Conservation (phyloP, 2,329 filamentous ascomycete genomes). For the Pseudogymnoascus sp. region DNA sequence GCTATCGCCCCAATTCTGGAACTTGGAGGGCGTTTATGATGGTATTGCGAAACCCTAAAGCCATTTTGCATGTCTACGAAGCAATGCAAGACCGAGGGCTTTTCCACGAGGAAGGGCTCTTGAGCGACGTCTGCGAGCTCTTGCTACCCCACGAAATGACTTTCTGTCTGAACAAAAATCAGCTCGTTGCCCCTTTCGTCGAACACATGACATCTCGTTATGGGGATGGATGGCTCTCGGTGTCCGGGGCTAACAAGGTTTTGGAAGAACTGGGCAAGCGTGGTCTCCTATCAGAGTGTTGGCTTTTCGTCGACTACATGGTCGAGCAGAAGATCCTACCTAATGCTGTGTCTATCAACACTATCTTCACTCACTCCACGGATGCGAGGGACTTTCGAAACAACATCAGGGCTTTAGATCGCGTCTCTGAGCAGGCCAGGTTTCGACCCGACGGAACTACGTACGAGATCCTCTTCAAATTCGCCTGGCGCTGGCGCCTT, state of each 20-base stretch:
- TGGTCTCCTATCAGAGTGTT: not conserved
- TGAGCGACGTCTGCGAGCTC: not conserved
- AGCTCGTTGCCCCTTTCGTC: conserved; percentile 1
- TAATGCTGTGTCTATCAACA: not conserved
- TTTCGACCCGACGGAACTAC: not conserved
- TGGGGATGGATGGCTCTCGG: not conserved
- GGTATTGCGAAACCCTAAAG: conserved; percentile 1
- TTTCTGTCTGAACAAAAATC: not conserved
- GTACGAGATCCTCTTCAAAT: not conserved
- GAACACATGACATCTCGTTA: not conserved
- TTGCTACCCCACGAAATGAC: conserved; percentile 5
- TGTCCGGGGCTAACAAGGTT: not conserved
- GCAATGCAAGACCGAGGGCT: not conserved
- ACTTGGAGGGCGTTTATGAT: conserved; percentile 7
- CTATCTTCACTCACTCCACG: not conserved
- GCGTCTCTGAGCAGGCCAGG: not conserved
- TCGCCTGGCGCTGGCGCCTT: not conserved
- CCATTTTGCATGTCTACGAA: not conserved
- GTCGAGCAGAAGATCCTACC: not conserved
- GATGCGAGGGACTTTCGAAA: not conserved
- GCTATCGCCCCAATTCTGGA: conserved; percentile 1
- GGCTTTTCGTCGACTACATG: conserved; percentile 4
- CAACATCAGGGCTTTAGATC: not conserved
- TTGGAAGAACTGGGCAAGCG: conserved; percentile 1
- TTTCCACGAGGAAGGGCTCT: conserved; percentile 5